Evolutionary conservation across 2,329 filamentous ascomycete species (phyloP), one percentile per base, ranked within the genome.

Genomic region (Colletotrichum orbiculare): DNA sequence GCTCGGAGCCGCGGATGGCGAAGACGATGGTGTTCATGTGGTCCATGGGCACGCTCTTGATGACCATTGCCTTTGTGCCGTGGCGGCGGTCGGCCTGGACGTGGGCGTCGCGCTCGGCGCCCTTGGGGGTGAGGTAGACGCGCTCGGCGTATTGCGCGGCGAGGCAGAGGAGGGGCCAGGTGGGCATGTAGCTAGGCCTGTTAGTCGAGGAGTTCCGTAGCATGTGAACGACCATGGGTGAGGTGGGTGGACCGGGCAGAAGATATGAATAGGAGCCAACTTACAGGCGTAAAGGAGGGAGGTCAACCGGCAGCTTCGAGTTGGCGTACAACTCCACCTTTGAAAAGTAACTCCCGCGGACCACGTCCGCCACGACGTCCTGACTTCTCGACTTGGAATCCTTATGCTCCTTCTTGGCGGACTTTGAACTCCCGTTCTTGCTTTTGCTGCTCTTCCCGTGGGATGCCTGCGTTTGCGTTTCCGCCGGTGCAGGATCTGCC

Each of bases 51-150:
- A 94, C 84, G 0, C 90, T 93, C 73, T 94, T 95, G 73, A 96
- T 89, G 13, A 92, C 88, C 89, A 95, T 95, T 33, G 93, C 91
- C 74, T 94, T 95, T 1, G 92, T 91, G n/a, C 92, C 92, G 4
- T 85, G 83, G 17, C 84, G 83, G 85, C 89, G 91, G 74, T 94
- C 88, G 4, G 91, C 87, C 41, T 89, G 83, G 41, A 96, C 84
- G 69, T 92, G 91, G 2, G 89, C 84, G 70, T 92, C 87, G 11
- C 83, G 83, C 75, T 94, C 91, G 25, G 83, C 80, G 1, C 85
- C 85, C 0, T 79, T 78, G 0, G 92, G 89, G 41, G 85, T 84
- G 46, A 86, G 83, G 75, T 97, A 97, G 2, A 92, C 93, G 41
- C 86, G 83, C 67, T 91, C 86, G 0, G 93, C 92, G 74, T 93